Evolutionary conservation across 352 stramenopile genomes (phyloP).

Genomic region (Phytophthora chlamydospora): DNA sequence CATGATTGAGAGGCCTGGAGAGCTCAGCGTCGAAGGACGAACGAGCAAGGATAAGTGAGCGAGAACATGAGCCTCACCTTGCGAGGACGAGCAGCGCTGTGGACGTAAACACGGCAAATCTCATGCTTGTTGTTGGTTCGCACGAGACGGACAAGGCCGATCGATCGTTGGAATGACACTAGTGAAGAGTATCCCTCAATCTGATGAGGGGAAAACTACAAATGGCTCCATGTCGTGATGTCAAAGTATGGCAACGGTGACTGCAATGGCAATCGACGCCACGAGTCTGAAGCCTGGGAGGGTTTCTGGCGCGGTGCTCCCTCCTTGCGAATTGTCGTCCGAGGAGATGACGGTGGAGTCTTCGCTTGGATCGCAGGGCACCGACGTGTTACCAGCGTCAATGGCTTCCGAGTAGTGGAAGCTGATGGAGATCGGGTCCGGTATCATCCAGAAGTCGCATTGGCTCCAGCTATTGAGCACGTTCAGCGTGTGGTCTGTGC

Average conservation of each 20-base stretch:
- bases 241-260: too few relatives aligned
- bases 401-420: slow-evolving; percentile 5
- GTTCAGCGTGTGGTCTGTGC: background rate
- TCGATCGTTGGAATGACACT: slow-evolving; percentile 25
- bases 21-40: background rate
- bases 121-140: background rate
- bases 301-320: too few relatives aligned
- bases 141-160: too few relatives aligned
- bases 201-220: background rate
- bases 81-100: background rate
- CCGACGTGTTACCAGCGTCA: background rate
- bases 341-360: slow-evolving; percentile 1
- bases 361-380: background rate
- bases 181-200: background rate
- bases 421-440: slow-evolving; percentile 2
- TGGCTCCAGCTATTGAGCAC: background rate
- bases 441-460: slow-evolving; percentile 3
- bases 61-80: slow-evolving; percentile 10
- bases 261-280: too few relatives aligned
- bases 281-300: too few relatives aligned
- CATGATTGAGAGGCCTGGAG: slow-evolving; percentile 1
- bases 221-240: too few relatives aligned
- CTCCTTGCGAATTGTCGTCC: background rate
- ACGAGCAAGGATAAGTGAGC: background rate
- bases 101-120: slow-evolving; percentile 29